A percentile compares a stretch with the other conserved stretches of the same genome.
phyloP scores from a whole-genome alignment of 139 green algal species.

The Chlamydomonas asymmetrica region DNA sequence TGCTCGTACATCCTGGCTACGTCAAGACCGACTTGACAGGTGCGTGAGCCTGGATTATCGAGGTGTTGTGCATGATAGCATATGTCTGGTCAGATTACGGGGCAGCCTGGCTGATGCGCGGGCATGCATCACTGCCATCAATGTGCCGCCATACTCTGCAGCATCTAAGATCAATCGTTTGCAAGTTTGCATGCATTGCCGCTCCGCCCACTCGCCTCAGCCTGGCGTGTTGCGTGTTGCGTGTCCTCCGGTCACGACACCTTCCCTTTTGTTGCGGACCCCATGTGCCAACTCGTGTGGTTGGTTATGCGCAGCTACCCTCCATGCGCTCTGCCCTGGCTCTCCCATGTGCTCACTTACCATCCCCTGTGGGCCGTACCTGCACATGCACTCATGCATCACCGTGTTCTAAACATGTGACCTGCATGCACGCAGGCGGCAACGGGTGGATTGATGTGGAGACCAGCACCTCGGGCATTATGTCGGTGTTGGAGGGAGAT shows the following conservation, averaged over 20 bases:
- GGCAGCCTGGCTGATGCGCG: neutral
- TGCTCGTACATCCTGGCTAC: constrained; percentile 71
- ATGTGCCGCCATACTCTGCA: neutral
- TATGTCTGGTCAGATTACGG: neutral
- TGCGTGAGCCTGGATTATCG: neutral
- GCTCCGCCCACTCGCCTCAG: neutral
- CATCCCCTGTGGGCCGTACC: neutral
- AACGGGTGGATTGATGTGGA: constrained; percentile 53
- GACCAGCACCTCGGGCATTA: constrained; percentile 44
- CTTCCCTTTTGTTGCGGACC: neutral
- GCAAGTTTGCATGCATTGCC: neutral
- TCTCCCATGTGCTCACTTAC: neutral
- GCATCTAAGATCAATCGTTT: neutral
- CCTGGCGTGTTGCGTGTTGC: neutral
- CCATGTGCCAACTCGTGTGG: neutral
- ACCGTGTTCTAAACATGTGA: too few species aligned
- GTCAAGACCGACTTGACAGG: constrained; percentile 38
- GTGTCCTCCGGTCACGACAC: neutral
- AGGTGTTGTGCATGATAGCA: neutral
- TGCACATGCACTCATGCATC: too few species aligned
- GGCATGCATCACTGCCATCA: neutral
- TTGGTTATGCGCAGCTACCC: neutral
- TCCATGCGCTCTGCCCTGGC: neutral
- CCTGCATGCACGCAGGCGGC: constrained; percentile 24
- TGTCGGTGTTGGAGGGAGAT: constrained; percentile 44